phyloP scores from a whole-genome alignment of 768 basidiomycete genomes.

The Nevesoporus exiguus region DNA sequence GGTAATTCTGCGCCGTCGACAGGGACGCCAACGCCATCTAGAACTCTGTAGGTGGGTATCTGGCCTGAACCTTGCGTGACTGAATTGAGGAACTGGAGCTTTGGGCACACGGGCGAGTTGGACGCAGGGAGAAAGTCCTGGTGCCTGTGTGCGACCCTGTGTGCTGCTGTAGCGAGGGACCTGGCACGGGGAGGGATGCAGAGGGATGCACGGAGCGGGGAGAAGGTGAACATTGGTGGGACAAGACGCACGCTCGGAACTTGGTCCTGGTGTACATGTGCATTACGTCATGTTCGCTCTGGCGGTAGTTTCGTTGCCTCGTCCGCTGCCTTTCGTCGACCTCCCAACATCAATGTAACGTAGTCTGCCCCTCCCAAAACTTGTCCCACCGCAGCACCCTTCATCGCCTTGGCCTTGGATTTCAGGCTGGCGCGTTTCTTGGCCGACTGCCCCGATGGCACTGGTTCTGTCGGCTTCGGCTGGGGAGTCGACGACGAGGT shows the following conservation, averaged over 20 bases:
- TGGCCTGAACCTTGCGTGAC: constrained; percentile 55
- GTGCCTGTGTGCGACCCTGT: no score
- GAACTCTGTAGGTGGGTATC: constrained; percentile 83
- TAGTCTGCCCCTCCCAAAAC: constrained; percentile 78
- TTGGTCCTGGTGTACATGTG: constrained; percentile 7
- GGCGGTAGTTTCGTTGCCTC: constrained; percentile 62
- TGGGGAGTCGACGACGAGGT: background rate
- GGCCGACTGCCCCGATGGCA: constrained; percentile 18
- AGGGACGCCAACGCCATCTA: constrained; percentile 75
- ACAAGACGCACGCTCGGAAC: constrained; percentile 18
- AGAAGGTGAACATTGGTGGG: constrained; percentile 17
- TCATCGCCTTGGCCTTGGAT: constrained; percentile 21
- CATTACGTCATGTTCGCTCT: constrained; percentile 15
- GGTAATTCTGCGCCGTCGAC: constrained; percentile 73
- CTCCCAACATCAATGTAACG: constrained; percentile 65
- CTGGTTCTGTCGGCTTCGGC: constrained; percentile 1
- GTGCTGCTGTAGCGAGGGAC: constrained; percentile 15
- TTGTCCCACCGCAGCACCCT: constrained; percentile 31
- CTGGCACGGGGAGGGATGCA: constrained; percentile 5
- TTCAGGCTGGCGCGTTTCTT: constrained; percentile 30
- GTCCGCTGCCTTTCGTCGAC: constrained; percentile 60
- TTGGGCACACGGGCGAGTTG: constrained; percentile 61
- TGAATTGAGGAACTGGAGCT: constrained; percentile 77
- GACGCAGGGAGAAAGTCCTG: constrained; percentile 41
- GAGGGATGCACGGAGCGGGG: background rate